Conservation (phyloP, 495 filamentous ascomycete species). For the Lophiotrema nucula region DNA sequence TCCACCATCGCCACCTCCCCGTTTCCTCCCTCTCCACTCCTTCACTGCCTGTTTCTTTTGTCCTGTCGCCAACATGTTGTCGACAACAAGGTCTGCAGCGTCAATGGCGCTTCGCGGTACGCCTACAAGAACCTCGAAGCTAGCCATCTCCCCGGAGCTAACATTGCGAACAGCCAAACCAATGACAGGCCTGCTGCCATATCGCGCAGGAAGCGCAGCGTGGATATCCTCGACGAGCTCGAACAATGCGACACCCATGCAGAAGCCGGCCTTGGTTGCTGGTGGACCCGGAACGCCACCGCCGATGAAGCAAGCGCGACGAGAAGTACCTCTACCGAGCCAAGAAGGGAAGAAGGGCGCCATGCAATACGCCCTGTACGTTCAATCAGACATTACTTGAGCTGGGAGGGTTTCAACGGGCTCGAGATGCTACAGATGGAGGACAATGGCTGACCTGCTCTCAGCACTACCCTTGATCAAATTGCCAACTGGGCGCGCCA, state of each 20-base stretch:
- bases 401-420: not conserved
- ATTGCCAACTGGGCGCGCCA: conserved; percentile 94
- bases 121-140: conserved; percentile 32
- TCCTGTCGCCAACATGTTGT: conserved; percentile 54
- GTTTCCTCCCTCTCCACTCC: conserved; percentile 26
- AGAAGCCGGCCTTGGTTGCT: conserved; percentile 40
- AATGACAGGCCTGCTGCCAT: conserved; percentile 56
- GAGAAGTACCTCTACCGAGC: conserved; percentile 82
- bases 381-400: not conserved
- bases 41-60: conserved; percentile 23
- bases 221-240: conserved; percentile 61
- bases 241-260: conserved; percentile 52
- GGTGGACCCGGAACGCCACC: conserved; percentile 38
- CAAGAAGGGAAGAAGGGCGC: conserved; percentile 92
- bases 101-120: conserved; percentile 70
- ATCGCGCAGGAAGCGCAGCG: conserved; percentile 52
- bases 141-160: conserved; percentile 34
- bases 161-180: conserved; percentile 56
- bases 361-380: conserved; percentile 96
- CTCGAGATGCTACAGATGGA: not conserved
- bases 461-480: conserved; percentile 85
- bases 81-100: conserved; percentile 62
- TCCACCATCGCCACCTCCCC: conserved; percentile 22
- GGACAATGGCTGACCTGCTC: conserved; percentile 16
- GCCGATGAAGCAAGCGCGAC: conserved; percentile 54